Base-by-base conservation (phyloP, 192 early-diverging fungal species). In the Coemansia interrupta region DNA sequence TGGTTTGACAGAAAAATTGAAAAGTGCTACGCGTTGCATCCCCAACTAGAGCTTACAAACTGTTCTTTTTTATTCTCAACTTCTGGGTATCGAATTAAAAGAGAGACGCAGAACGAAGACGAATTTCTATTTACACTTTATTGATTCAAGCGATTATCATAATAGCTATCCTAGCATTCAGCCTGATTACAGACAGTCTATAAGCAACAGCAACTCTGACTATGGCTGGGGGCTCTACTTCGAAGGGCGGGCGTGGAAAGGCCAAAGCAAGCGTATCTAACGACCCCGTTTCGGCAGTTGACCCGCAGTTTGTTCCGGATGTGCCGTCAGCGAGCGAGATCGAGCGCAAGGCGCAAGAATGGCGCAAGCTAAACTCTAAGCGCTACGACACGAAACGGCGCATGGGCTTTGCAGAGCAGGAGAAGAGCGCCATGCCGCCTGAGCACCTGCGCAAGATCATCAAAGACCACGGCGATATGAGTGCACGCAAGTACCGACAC, bases 401-500 rank as follows among this genome's bases (percentile, higher is more conserved):
- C 70, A 91, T 92, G 84, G 94, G 95, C 40, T 93, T 92, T 79
- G 85, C 90, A 38, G 91, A 92, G 74, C 91, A 92, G 44, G 89
- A 95, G 62, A 99, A 99, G 72, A 90, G 87, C 52, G 86, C 93
- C 59, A 96, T 99, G 95, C 97, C 97, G 23, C 91, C 93, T 30
- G 95, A 97, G 63, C 94, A 96, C 79, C 81, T 97, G 58, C 89
- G 96, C 61, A 97, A 99, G 68, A 96, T 99, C 75, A 94, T 97
- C 72, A 94, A 92, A 70, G 97, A 99, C 68, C 97, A 97, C 64
- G 97, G 97, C 47, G 97, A 99, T 81, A 99, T 99, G 97, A 92
- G 94, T 18, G 87, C 86, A 36, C 93, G 93, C 73, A 97, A 96
- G 79, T 99, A 89, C 68, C 78, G 92, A 44, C 91, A 96, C 54